These are phyloP conservation scores for Pichia sp. DNA, from an alignment of 1,139 yeast species.

Conservation along the genomic window DNA sequence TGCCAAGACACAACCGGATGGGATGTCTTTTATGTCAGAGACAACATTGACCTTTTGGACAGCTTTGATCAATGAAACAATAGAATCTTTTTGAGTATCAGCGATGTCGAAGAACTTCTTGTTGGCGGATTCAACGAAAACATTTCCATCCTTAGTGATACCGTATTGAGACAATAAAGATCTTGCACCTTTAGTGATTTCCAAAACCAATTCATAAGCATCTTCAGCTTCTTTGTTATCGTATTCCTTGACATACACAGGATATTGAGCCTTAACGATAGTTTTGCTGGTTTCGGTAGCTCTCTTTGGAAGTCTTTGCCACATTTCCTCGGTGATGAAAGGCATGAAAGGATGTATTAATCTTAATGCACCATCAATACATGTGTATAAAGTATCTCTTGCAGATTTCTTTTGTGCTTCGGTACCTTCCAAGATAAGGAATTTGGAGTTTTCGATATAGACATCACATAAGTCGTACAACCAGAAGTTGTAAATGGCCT, in stretches of 20 bases:
- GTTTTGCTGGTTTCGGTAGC: conserved; percentile 63
- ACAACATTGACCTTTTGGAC: conserved; percentile 70
- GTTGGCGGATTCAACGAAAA: conserved; percentile 66
- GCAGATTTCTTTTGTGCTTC: conserved; percentile 82
- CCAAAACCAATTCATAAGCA: conserved; percentile 79
- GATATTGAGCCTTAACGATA: conserved; percentile 79
- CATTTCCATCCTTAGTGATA: conserved; percentile 82
- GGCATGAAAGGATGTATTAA: conserved; percentile 99
- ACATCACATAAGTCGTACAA: conserved; percentile 91
- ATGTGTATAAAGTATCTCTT: conserved; percentile 86
- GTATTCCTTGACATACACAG: conserved; percentile 56
- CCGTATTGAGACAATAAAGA: conserved; percentile 86
- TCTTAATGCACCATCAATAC: conserved; percentile 87
- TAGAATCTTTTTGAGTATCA: conserved; percentile 69
- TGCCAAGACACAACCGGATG: conserved; percentile 85
- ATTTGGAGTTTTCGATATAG: conserved; percentile 94
- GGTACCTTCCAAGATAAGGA: conserved; percentile 86
- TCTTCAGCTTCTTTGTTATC: conserved; percentile 60
- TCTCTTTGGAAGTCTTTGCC: conserved; percentile 97
- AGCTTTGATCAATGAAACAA: conserved; percentile 87
- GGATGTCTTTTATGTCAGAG: conserved; percentile 49
- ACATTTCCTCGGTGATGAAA: conserved; percentile 91
- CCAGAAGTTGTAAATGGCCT: conserved; percentile 90
- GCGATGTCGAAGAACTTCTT: conserved; percentile 50
- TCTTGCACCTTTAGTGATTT: conserved; percentile 86